A percentile compares a stretch with the other conserved stretches of the same genome.
These are phyloP conservation scores for Fusarium sp. DNA, from an alignment of 2,329 filamentous ascomycete species.

Conservation along the genomic window DNA sequence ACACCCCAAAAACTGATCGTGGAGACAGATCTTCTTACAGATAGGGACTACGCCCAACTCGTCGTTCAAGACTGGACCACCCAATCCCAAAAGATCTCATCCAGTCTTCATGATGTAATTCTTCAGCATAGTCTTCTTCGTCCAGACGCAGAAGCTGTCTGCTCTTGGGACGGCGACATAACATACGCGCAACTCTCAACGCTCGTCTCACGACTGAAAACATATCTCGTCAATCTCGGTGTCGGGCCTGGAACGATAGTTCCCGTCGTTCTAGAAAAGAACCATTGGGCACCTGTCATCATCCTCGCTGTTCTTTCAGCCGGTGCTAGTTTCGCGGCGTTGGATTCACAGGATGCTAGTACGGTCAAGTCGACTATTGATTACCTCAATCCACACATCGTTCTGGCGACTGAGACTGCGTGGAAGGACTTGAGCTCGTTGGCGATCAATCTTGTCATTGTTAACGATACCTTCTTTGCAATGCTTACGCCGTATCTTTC, in stretches of 20 bases:
- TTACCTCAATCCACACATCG: conserved; percentile 54
- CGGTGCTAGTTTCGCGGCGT: conserved; percentile 60
- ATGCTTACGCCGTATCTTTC: conserved; percentile 46
- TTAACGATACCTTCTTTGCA: conserved; percentile 54
- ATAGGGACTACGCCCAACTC: conserved; percentile 64
- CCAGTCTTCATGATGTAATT: conserved; percentile 57
- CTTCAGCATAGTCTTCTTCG: conserved; percentile 50
- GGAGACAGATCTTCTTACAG: conserved; percentile 62
- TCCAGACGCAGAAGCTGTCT: conserved; percentile 53
- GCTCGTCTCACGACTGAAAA: conserved; percentile 51
- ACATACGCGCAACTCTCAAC: conserved; percentile 53
- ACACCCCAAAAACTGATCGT: conserved; percentile 53
- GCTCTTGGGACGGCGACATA: conserved; percentile 56
- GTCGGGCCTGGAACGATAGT: conserved; percentile 65
- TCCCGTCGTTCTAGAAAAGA: conserved; percentile 75
- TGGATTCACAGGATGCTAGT: conserved; percentile 56
- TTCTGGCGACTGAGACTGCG: conserved; percentile 55
- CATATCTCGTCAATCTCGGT: conserved; percentile 60
- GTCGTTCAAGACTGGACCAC: conserved; percentile 59
- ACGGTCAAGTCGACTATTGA: conserved; percentile 55
- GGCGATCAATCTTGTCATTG: conserved; percentile 52
- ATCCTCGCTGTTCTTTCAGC: conserved; percentile 74
- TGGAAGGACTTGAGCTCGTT: conserved; percentile 51
- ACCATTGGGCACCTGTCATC: conserved; percentile 71
- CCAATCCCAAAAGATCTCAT: conserved; percentile 51